Conservation (phyloP, 1,284 basidiomycete species). For the Bjerkandera adusta region DNA sequence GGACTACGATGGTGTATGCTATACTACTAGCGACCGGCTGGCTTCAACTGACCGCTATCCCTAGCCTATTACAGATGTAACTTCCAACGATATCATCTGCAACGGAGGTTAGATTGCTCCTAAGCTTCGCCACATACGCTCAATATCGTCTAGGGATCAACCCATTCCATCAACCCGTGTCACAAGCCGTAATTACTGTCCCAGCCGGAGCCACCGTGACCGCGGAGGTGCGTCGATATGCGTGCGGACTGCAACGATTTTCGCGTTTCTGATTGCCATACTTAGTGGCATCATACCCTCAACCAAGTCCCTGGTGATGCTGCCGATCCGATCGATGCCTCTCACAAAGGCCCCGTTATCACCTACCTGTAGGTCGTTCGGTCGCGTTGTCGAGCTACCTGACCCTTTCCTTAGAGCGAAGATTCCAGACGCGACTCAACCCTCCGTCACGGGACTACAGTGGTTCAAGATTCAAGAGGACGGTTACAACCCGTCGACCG, state of each 20-base stretch:
- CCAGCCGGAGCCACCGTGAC: constrained; percentile 49
- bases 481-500: constrained; percentile 32
- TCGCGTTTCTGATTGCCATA: not conserved
- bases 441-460: constrained; percentile 46
- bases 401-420: constrained; percentile 34
- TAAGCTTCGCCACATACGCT: not conserved
- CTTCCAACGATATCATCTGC: constrained; percentile 53
- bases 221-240: constrained; percentile 23
- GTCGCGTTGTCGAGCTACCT: too few species aligned
- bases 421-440: constrained; percentile 42
- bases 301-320: constrained; percentile 41
- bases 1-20: constrained; percentile 10
- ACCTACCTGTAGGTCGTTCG: constrained; percentile 45
- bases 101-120: constrained; percentile 39
- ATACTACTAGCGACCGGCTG: not conserved
- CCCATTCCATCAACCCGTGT: constrained; percentile 52
- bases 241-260: not conserved
- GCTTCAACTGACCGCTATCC: not conserved
- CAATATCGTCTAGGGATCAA: constrained; percentile 38
- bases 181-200: constrained; percentile 46
- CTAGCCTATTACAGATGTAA: constrained; percentile 50
- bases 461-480: constrained; percentile 55
- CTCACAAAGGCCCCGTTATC: constrained; percentile 54
- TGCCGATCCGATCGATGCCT: constrained; percentile 50
- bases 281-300: constrained; percentile 29